Evolutionary conservation across 169 alveolate species (phyloP).

Genomic region (Plasmodium reichenowi): DNA sequence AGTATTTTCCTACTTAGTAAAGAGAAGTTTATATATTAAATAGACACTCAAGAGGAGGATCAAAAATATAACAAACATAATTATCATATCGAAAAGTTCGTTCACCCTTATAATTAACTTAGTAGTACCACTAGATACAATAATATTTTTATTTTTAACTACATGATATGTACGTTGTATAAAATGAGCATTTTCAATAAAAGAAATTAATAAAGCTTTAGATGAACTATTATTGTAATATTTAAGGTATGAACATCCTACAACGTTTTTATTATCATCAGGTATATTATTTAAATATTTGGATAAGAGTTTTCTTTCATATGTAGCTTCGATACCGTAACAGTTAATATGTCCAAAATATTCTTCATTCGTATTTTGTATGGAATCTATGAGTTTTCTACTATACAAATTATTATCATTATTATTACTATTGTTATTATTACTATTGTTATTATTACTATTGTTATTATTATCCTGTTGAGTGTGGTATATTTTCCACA

Average conservation of each 20-base stretch:
- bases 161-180: conserved; percentile 49
- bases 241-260: conserved; percentile 61
- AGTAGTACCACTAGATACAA: conserved; percentile 29
- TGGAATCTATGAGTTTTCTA: conserved; percentile 32
- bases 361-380: conserved; percentile 10
- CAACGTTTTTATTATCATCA: background rate
- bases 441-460: too few species aligned
- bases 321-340: conserved; percentile 9
- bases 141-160: conserved; percentile 10
- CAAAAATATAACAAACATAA: conserved; percentile 12
- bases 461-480: too few species aligned
- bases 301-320: conserved; percentile 20
- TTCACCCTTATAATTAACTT: conserved; percentile 26
- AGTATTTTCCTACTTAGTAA: conserved; percentile 2
- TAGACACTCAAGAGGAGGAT: conserved; percentile 10
- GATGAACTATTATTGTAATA: conserved; percentile 8
- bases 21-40: background rate
- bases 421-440: too few species aligned
- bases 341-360: conserved; percentile 52
- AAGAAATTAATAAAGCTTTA: conserved; percentile 11
- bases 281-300: conserved; percentile 15
- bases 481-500: conserved; percentile 14
- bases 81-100: conserved; percentile 18
- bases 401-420: conserved; percentile 3
- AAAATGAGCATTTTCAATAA: conserved; percentile 43